A percentile compares a stretch with the other conserved stretches of the same genome.
phyloP scores from a whole-genome alignment of 805 yeast species.

The Candida nanaspora region DNA sequence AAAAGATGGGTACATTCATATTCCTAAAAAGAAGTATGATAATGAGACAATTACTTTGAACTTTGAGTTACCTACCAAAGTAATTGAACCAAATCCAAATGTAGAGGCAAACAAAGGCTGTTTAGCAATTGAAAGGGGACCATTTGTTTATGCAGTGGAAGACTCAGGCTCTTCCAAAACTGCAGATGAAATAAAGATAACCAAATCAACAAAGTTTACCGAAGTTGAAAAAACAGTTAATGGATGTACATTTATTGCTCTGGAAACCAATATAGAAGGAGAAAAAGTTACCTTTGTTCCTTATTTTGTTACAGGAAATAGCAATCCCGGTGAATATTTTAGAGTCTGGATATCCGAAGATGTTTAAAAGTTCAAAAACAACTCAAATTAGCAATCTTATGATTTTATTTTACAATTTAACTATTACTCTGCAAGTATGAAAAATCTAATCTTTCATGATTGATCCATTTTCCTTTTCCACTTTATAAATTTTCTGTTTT shows the following conservation, averaged over 20 bases:
- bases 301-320: slow-evolving; percentile 16
- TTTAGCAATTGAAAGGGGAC: slow-evolving; percentile 16
- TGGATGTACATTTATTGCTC: slow-evolving; percentile 6
- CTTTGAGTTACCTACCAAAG: slow-evolving; percentile 9
- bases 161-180: slow-evolving; percentile 11
- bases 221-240: slow-evolving; percentile 1
- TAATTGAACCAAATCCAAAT: slow-evolving; percentile 11
- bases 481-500: no score
- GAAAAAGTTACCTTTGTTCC: slow-evolving; percentile 10
- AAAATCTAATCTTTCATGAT: no score
- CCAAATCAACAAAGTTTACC: slow-evolving; percentile 4
- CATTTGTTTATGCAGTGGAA: slow-evolving; percentile 15
- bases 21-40: slow-evolving; percentile 4
- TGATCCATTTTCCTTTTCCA: no score
- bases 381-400: no score
- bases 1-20: slow-evolving; percentile 9
- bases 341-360: slow-evolving; percentile 12
- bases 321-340: slow-evolving; percentile 16
- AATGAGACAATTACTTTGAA: slow-evolving; percentile 1
- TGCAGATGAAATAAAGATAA: slow-evolving; percentile 7
- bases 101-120: slow-evolving; percentile 13
- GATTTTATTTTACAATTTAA: no score
- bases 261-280: slow-evolving; percentile 7
- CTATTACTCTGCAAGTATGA: no score
- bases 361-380: no score